phyloP scores from a whole-genome alignment of 805 yeast genomes.

The Huiozyma naganishii region DNA sequence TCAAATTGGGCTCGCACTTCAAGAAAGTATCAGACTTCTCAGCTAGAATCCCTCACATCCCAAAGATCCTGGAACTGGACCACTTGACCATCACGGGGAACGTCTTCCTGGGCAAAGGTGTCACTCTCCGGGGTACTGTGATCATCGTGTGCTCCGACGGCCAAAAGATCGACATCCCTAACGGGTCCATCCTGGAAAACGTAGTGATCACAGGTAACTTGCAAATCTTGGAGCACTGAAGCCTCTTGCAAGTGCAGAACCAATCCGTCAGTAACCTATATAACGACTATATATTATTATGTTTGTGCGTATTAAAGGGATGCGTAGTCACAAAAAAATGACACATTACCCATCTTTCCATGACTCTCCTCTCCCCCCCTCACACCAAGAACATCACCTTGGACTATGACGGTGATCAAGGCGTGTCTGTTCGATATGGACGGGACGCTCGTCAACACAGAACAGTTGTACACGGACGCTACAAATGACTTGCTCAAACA shows the following conservation, averaged over 20 bases:
- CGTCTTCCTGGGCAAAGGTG: conserved; percentile 80
- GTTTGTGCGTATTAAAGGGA: not conserved
- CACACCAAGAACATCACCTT: too few relatives aligned
- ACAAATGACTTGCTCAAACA: conserved; percentile 52
- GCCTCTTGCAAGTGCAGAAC: not conserved
- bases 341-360: too few relatives aligned
- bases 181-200: conserved; percentile 88
- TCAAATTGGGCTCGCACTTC: conserved; percentile 93
- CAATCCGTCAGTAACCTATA: too few relatives aligned
- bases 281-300: not conserved
- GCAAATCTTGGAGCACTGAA: conserved; percentile 44
- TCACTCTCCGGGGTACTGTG: conserved; percentile 91
- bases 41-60: conserved; percentile 72
- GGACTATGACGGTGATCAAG: conserved; percentile 6
- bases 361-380: too few relatives aligned
- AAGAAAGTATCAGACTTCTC: conserved; percentile 91
- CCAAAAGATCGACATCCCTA: conserved; percentile 92
- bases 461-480: conserved; percentile 77
- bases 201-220: conserved; percentile 96
- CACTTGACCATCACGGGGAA: conserved; percentile 97
- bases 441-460: conserved; percentile 85
- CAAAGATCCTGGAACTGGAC: conserved; percentile 90
- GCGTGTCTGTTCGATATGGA: conserved; percentile 66
- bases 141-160: conserved; percentile 97
- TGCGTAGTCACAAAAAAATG: not conserved